Evolutionary conservation across 179 eudicot species (phyloP), one percentile per base, ranked within the genome.

Genomic region (Corrigiola litoralis): DNA sequence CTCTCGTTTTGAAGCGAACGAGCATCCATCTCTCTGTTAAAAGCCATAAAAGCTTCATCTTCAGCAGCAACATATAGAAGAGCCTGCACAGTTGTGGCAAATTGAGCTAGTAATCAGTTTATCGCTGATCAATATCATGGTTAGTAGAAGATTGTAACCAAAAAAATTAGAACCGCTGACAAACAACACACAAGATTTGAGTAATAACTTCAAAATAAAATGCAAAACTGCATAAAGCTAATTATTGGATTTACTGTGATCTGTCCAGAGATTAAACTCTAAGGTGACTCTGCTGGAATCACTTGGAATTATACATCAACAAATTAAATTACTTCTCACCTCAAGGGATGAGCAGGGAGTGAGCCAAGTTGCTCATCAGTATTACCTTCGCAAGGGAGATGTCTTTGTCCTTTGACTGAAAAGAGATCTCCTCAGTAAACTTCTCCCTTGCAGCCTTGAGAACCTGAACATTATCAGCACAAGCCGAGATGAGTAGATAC

Each of bases 371-470:
- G 72, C 77, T 79, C 79, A 75, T 79, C 75, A 66, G 67, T 52
- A 75, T 65, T 80, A 92, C 98, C 96, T 89, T 89, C 27, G 92
- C 95, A 78, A 89, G 90, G 75, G 98, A 92, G 82, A 92, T 87
- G 72, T 92, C 87, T 73, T 87, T 85, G 79, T 92, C 98, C 72
- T 79, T 85, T 45, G 88, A 83, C 77, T 82, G 81, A 80, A 92
- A 84, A 72, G 95, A 87, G 58, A 92, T 89, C 80, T 89, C 96
- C 74, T 53, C 77, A 55, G 84, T 87, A 58, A 89, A 92, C 67
- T 85, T 92, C 63, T 84, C 83, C 79, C 98, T 85, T 42, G 98
- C 98, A 75, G 75, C 77, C 82, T 80, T 70, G 60, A 82, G 77
- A 55, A 82, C 89, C 98, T 89, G 84, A 38, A 61, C 50, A 62